Base-by-base conservation (phyloP, 768 basidiomycete genomes). In the Trametes meyenii region DNA sequence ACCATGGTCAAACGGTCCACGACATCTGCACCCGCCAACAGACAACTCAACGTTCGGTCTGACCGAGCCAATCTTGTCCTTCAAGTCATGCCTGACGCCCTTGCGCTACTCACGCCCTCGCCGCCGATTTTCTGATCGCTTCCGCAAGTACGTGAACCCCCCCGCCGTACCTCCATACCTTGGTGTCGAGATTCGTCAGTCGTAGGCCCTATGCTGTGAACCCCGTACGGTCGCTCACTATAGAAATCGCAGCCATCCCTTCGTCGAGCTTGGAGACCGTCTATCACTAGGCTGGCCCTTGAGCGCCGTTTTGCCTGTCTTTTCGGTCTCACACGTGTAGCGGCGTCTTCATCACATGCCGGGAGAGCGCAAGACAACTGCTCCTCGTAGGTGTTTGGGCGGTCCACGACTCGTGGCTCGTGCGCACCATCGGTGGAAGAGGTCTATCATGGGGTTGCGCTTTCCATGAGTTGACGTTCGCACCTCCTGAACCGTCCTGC, bases 381-480 rank as follows among this genome's bases (percentile, higher is more conserved):
- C 21, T n/a, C 45, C 21, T 38, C 26, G 17, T 23, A 38, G 46
- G 38, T 40, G 51, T 39, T 39, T 39, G 38, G 23, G 23, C 51
- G 51, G 51, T 5, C 21, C 36, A 40, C 51, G 36, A n/a, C 36
- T 26, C 13, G 29, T 14, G 10, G 38, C 13, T 24, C 26, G 50
- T 43, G 26, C 36, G 42, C 33, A 17, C 38, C 10, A 5, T 12
- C 40, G 19, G 24, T 17, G 49, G 49, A 33, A 35, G 40, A 3
- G 12, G 16, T 29, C 16, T 33, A 58, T 50, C 57, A 58, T 58
- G 57, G 49, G 57, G n/a, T 42, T 35, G 19, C 40, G 12, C 19
- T 50, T 43, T 29, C 49, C 49, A 33, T 51, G 39, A 10, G 51
- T 39, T 5, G 23, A n/a, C 23, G 16, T 38, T 29, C 24, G 38